Base-by-base conservation (phyloP, 2,329 filamentous ascomycete species). In the Neopestalotiopsis rosae region DNA sequence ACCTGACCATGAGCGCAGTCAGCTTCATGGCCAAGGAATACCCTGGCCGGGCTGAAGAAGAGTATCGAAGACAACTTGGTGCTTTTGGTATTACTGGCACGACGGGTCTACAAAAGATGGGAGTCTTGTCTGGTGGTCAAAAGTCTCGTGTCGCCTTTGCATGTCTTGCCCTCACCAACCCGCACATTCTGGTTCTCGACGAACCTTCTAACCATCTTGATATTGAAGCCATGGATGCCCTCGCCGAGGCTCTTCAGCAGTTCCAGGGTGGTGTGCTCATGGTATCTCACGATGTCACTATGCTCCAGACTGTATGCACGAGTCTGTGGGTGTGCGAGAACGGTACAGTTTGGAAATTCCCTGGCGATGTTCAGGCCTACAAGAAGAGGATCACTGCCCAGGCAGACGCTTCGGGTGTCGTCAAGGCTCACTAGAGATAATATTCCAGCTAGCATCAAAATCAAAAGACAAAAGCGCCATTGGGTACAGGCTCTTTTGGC, bases 211-310 rank as follows among this genome's bases (percentile, higher is more conserved):
- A 99, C 85, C 96, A 99, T 82, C 86, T 99, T 76, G 96, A 99
- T 89, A 98, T 99, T 75, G 96, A 99, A 81, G 96, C 96, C 72
- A 98, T 99, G 96, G 96, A 99, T 80, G 95, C 96, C 12, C 86
- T 99, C 66, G 91, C 94, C 4, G 90, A 92, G 38, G 96, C 96
- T 17, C 85, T 99, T 74, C 88, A 90, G 74, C 89, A 91, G 72
- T 99, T 98, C 84, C 89, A 97, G 83, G 96, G 96, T 71, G 96
- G 96, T 80, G 95, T 99, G 68, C 85, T 99, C 76, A 98, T 99
- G 94, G 96, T 99, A 68, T 97, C 93, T 77, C 96, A 99, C 92
- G 96, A 99, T 79, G 96, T 99, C 67, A 98, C 96, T 1, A 98
- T 99, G 94, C 81, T 99, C 81, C 94, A 97, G 85, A 97, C 93